Base-by-base conservation (phyloP, 148 eudicot genomes). In the Oxyria digyna region DNA sequence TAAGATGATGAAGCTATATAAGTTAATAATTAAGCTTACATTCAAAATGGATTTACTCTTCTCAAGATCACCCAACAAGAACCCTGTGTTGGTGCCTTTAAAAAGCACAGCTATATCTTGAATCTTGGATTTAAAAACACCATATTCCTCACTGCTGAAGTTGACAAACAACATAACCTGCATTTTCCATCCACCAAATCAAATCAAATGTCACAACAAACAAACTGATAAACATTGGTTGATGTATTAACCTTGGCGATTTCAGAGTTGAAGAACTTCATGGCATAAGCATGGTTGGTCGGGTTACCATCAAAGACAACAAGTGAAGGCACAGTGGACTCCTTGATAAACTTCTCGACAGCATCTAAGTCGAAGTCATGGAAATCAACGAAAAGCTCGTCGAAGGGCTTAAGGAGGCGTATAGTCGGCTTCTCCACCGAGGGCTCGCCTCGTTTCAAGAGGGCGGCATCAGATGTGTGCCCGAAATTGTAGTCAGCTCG, bases 361-460 rank as follows among this genome's bases (percentile, higher is more conserved):
- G 89, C 85, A 46, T 80, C 91, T 21, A 82, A 48, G 38, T 85
- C 74, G 57, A 94, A 94, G 78, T 82, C 97, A 84, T 85, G 77
- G 33, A 69, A 85, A 79, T 94, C 97, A 48, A 80, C 93, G 50
- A 85, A 72, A 27, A 78, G 91, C 50, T 94, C 97, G 77, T 94
- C 97, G 78, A 90, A 94, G 37, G 97, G 99, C 83, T 91, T 94
- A 54, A 94, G 77, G 68, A 94, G 78, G 50, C 97, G 79, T 45
- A 94, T 81, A 1, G 72, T 35, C 17, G 99, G 91, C 31, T 79
- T 89, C n/a, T 79, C 42, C 35, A 85, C 77, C 3, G 96, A 82
- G 26, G 88, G 73, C 27, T 88, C 93, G 29, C 97, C 99, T 27
- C 82, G 83, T 38, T 95, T 95, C 55, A 91, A 83, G 45, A 84